These are phyloP conservation scores for Apophysomyces ossiformis DNA, from an alignment of 371 early-diverging fungal species.

Conservation along the genomic window DNA sequence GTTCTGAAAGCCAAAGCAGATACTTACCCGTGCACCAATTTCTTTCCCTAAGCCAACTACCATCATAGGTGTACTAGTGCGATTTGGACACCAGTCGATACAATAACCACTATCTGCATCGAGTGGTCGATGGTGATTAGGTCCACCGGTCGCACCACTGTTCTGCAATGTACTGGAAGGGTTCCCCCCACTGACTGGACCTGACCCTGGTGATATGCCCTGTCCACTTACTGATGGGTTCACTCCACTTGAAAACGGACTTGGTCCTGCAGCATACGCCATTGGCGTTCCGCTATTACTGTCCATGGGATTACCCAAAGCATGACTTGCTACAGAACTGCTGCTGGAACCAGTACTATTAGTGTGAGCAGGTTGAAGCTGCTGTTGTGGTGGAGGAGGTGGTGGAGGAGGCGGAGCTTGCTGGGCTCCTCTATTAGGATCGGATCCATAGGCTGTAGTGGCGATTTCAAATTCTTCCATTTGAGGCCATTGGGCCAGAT, in stretches of 20 bases:
- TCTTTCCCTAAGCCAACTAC: conserved; percentile 89
- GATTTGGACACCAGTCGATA: conserved; percentile 90
- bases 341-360: conserved; percentile 43
- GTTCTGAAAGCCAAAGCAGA: too few species aligned
- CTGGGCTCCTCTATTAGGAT: conserved; percentile 16
- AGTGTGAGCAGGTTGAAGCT: conserved; percentile 33
- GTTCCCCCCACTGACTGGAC: conserved; percentile 7
- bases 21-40: conserved; percentile 70
- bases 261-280: conserved; percentile 2
- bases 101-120: conserved; percentile 73
- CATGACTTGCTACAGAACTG: conserved; percentile 42
- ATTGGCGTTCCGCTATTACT: conserved; percentile 4
- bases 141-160: conserved; percentile 4
- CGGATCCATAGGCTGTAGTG: conserved; percentile 8
- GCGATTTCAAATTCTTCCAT: conserved; percentile 70
- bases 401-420: conserved; percentile 10
- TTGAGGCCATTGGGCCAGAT: conserved; percentile 82
- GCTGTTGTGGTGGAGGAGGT: conserved; percentile 17
- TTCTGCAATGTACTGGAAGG: neutral
- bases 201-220: conserved; percentile 33
- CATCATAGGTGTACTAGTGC: conserved; percentile 80
- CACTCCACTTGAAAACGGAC: conserved; percentile 19
- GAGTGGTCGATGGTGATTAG: conserved; percentile 31
- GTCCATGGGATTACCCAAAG: conserved; percentile 37
- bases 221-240: conserved; percentile 17